phyloP scores from a whole-genome alignment of 192 early-diverging fungal genomes.

The Linnemannia elongata region DNA sequence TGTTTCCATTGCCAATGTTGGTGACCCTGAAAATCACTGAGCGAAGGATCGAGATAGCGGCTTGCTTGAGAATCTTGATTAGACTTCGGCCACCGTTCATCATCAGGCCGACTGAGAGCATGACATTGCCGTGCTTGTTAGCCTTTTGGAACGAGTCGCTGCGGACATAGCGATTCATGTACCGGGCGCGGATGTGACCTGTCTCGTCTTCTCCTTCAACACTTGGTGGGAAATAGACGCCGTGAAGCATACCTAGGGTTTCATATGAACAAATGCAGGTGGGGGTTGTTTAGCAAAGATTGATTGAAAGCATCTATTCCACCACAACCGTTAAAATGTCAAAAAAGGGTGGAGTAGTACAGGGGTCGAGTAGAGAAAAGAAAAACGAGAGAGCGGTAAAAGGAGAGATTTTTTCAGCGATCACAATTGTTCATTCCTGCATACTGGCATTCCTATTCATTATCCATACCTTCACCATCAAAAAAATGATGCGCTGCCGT shows the following conservation, averaged over 20 bases:
- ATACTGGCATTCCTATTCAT: background rate
- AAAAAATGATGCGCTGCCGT: conserved; percentile 29
- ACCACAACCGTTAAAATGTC: background rate
- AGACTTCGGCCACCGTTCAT: conserved; percentile 1
- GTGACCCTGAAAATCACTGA: conserved; percentile 14
- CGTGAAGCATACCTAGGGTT: conserved; percentile 37
- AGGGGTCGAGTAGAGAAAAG: background rate
- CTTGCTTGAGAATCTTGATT: background rate
- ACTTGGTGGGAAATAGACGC: conserved; percentile 35
- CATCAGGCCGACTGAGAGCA: conserved; percentile 12
- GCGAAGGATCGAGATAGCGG: background rate
- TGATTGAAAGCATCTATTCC: background rate
- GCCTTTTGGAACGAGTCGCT: conserved; percentile 39
- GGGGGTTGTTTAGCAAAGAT: background rate
- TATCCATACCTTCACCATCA: conserved; percentile 34
- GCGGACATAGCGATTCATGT: conserved; percentile 47
- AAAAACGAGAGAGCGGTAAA: background rate
- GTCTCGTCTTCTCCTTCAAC: background rate
- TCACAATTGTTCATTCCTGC: too few relatives aligned
- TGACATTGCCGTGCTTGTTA: conserved; percentile 23
- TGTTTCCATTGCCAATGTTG: conserved; percentile 30
- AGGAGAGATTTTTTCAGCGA: background rate
- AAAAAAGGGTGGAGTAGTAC: background rate
- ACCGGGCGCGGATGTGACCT: conserved; percentile 22
- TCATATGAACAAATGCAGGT: background rate